Percentiles rank a stretch among this genome's conserved stretches.
phyloP scores from a whole-genome alignment of 768 basidiomycete species.

The Tricholoma furcatifolium region DNA sequence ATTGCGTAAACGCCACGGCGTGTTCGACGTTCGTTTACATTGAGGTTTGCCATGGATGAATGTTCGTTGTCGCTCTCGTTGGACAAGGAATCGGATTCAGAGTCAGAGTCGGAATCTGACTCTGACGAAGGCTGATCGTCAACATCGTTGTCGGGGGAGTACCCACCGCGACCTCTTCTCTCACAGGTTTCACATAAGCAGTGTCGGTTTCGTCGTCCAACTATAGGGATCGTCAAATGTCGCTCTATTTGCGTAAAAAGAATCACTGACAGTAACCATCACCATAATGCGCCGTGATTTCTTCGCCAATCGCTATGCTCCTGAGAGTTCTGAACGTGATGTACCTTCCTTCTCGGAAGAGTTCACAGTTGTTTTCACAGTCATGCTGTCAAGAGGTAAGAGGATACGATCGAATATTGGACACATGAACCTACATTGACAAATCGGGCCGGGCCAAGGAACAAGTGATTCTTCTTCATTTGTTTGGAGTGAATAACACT shows the following conservation, averaged over 20 bases:
- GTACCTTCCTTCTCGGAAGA: constrained; percentile 85
- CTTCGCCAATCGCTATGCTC: constrained; percentile 77
- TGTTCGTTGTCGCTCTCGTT: constrained; percentile 41
- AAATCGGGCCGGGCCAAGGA: constrained; percentile 88
- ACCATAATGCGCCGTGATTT: constrained; percentile 88
- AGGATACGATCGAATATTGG: constrained; percentile 18
- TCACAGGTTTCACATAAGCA: constrained; percentile 90
- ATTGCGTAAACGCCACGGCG: constrained; percentile 81
- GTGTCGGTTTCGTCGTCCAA: constrained; percentile 67
- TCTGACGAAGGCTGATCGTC: constrained; percentile 46
- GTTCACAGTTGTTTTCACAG: constrained; percentile 85
- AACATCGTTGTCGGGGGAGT: constrained; percentile 55
- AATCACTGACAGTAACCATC: constrained; percentile 80
- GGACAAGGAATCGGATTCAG: constrained; percentile 40
- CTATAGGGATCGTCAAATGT: constrained; percentile 28
- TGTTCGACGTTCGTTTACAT: constrained; percentile 78
- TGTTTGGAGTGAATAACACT: constrained; percentile 90
- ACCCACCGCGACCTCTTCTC: constrained; percentile 71
- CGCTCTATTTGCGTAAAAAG: constrained; percentile 5
- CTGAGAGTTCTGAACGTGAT: constrained; percentile 86
- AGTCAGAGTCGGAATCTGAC: constrained; percentile 47
- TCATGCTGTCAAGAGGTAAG: constrained; percentile 62
- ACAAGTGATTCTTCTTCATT: constrained; percentile 90
- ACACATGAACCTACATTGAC: constrained; percentile 69
- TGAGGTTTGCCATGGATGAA: constrained; percentile 35